Conservation (phyloP, 495 filamentous ascomycete genomes). For the Penicillium psychrofluorescens region DNA sequence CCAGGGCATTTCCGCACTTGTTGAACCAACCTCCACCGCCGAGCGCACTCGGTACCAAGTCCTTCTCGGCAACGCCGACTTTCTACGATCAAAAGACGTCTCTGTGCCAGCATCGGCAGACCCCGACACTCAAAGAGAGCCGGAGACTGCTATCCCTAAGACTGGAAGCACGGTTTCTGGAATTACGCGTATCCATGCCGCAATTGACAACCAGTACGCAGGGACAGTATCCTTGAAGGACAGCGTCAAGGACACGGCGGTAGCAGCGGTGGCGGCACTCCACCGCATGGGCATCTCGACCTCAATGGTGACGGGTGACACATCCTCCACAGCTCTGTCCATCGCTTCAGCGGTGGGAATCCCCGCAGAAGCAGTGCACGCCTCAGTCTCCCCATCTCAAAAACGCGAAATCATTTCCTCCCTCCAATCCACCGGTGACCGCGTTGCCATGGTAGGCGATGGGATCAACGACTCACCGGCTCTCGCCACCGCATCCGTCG, state of each 20-base stretch:
- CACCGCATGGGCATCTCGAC: conserved; percentile 75
- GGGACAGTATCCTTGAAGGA: conserved; percentile 81
- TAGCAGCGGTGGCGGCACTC: conserved; percentile 77
- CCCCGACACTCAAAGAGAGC: conserved; percentile 23
- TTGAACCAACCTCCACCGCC: conserved; percentile 63
- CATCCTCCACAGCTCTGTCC: conserved; percentile 68
- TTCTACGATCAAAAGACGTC: conserved; percentile 62
- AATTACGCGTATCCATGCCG: conserved; percentile 83
- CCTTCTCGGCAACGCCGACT: conserved; percentile 73
- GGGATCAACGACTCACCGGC: conserved; percentile 99
- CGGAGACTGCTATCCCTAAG: conserved; percentile 13
- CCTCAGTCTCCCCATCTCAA: conserved; percentile 76
- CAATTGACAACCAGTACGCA: conserved; percentile 72
- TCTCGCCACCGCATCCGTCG: conserved; percentile 83
- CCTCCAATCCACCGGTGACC: conserved; percentile 62
- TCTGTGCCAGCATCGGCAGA: conserved; percentile 58
- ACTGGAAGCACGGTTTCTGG: conserved; percentile 41
- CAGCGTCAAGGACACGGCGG: conserved; percentile 80
- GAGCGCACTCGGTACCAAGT: conserved; percentile 67
- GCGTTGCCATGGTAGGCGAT: conserved; percentile 96
- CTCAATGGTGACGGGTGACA: conserved; percentile 92
- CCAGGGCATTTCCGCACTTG: conserved; percentile 72
- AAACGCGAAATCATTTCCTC: conserved; percentile 78
- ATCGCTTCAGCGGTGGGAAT: conserved; percentile 85
- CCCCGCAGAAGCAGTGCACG: conserved; percentile 61